A percentile compares a stretch with the other conserved stretches of the same genome.
Evolutionary conservation across 805 yeast genomes (phyloP).

Genomic region (Candida sanyiensis): DNA sequence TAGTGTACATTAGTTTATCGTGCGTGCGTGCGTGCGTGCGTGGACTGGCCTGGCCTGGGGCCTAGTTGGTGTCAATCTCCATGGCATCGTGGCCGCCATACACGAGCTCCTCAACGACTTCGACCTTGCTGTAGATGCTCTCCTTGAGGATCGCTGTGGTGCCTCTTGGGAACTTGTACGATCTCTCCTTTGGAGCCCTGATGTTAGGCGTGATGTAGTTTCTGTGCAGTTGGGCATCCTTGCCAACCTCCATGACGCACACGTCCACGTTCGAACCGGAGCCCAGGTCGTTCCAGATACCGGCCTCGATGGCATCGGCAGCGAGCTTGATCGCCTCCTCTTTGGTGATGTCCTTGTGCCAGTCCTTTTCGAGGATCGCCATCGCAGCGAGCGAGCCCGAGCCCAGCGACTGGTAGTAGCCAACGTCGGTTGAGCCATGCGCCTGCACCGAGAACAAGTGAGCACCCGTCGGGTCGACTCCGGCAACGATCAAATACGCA

Average conservation of each 20-base stretch:
- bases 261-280: conserved; percentile 97
- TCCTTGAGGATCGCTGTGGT: conserved; percentile 84
- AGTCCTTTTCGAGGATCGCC: conserved; percentile 90
- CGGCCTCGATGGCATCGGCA: conserved; percentile 90
- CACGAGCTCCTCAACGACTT: conserved; percentile 50
- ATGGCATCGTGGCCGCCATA: conserved; percentile 38
- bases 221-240: conserved; percentile 79
- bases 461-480: conserved; percentile 94
- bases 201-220: conserved; percentile 89
- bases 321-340: conserved; percentile 92
- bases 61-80: conserved; percentile 41
- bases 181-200: conserved; percentile 73
- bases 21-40: not conserved
- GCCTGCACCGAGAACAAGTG: conserved; percentile 92
- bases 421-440: conserved; percentile 96
- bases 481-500: conserved; percentile 97
- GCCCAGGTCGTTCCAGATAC: conserved; percentile 98
- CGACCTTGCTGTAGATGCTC: conserved; percentile 57
- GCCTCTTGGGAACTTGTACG: conserved; percentile 85
- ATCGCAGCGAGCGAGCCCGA: conserved; percentile 98
- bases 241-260: conserved; percentile 92
- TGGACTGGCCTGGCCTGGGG: not conserved
- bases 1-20: conserved; percentile 7
- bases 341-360: conserved; percentile 71
- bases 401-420: conserved; percentile 87